phyloP scores from a whole-genome alignment of 148 eudicot genomes.

The Rhododendron griersonianum region DNA sequence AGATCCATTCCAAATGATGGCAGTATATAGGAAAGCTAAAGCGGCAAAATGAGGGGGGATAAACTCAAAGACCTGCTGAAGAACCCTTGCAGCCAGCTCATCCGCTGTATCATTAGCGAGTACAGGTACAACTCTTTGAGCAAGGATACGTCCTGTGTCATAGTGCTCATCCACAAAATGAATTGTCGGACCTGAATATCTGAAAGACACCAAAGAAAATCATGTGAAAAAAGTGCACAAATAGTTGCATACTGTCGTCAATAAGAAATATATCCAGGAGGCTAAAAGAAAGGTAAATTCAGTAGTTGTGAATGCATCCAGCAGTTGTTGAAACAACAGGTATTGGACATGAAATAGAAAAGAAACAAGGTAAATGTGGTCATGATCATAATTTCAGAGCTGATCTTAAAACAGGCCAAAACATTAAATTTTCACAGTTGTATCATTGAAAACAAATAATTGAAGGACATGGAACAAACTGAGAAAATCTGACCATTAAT shows the following conservation, averaged over 20 bases:
- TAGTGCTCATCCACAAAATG: conserved; percentile 86
- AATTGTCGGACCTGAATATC: conserved; percentile 82
- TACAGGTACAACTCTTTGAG: conserved; percentile 74
- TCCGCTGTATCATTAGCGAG: conserved; percentile 61
- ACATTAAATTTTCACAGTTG: background rate
- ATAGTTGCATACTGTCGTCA: background rate
- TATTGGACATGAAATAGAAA: background rate
- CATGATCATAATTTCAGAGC: background rate
- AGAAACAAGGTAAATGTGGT: background rate
- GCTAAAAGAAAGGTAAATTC: background rate
- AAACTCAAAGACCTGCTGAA: conserved; percentile 52
- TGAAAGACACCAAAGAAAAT: conserved; percentile 2
- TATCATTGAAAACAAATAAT: background rate
- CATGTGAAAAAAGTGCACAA: background rate
- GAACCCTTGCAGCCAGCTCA: conserved; percentile 76
- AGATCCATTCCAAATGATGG: background rate
- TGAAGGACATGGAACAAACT: background rate
- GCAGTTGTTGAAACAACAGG: too few species aligned
- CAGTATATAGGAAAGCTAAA: background rate
- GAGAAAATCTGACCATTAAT: background rate
- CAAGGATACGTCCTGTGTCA: conserved; percentile 85
- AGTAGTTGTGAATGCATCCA: background rate
- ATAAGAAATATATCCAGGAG: background rate
- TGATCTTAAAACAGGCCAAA: background rate
- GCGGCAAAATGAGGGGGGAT: background rate